A percentile compares a stretch with the other conserved stretches of the same genome.
Evolutionary conservation across 2,329 filamentous ascomycete genomes (phyloP).

Genomic region (Diaporthe citrichinensis): DNA sequence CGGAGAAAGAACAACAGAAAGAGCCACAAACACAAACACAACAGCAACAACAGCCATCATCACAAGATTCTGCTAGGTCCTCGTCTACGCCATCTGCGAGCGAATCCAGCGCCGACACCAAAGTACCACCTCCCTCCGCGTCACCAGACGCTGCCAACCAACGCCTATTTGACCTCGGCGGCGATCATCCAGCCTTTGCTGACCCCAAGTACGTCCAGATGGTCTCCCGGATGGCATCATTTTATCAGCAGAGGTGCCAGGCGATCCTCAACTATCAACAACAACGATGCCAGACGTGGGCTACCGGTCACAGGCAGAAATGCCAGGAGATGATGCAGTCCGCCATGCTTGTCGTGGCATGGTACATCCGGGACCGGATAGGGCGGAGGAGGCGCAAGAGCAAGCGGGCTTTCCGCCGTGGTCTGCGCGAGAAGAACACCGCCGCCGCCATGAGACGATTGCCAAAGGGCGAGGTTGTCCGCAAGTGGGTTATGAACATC

Average conservation of each 20-base stretch:
- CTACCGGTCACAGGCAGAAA: constrained; percentile 60
- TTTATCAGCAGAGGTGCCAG: constrained; percentile 64
- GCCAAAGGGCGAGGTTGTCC: constrained; percentile 57
- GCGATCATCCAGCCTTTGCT: constrained; percentile 36
- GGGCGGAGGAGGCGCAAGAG: constrained; percentile 57
- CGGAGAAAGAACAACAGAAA: constrained; percentile 36
- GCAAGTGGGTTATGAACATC: constrained; percentile 60
- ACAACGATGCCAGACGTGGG: constrained; percentile 63
- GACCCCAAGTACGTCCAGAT: constrained; percentile 61
- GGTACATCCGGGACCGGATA: constrained; percentile 64
- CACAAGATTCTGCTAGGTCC: constrained; percentile 28
- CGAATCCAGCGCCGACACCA: constrained; percentile 36
- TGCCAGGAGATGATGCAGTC: constrained; percentile 65
- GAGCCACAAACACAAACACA: constrained; percentile 37
- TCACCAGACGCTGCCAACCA: constrained; percentile 32
- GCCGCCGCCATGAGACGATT: constrained; percentile 36
- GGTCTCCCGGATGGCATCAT: constrained; percentile 62
- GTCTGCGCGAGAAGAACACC: constrained; percentile 53
- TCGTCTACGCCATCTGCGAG: constrained; percentile 36
- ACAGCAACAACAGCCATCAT: constrained; percentile 28
- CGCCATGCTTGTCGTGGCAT: constrained; percentile 64
- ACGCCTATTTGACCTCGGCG: constrained; percentile 27
- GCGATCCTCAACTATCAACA: constrained; percentile 63
- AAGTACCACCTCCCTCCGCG: constrained; percentile 31
- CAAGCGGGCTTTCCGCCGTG: constrained; percentile 58